Evolutionary conservation across 2,329 filamentous ascomycete genomes (phyloP).

Genomic region (Fusarium sp.): DNA sequence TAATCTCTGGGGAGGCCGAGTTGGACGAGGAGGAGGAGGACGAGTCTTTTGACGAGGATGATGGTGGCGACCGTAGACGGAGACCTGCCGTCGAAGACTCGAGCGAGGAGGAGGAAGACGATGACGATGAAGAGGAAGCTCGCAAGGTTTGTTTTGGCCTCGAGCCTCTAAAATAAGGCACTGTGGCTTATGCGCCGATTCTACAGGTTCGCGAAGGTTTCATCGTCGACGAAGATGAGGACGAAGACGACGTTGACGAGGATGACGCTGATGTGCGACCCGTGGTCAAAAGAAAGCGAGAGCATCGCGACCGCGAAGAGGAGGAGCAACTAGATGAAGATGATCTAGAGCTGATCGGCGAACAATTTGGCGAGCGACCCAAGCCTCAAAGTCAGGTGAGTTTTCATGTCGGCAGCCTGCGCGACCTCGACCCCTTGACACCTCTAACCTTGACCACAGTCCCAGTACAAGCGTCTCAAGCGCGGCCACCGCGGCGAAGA

Average conservation of each 20-base stretch:
- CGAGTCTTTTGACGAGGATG: constrained; percentile 83
- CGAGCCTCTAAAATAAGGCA: constrained; percentile 1
- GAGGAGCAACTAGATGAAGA: constrained; percentile 95
- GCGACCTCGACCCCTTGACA: not conserved
- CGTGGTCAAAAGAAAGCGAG: constrained; percentile 77
- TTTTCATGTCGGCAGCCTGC: not conserved
- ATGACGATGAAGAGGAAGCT: constrained; percentile 89
- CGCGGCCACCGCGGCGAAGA: constrained; percentile 84
- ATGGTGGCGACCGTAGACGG: constrained; percentile 67
- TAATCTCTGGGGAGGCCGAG: constrained; percentile 88
- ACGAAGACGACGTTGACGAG: constrained; percentile 77
- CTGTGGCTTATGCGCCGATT: constrained; percentile 24
- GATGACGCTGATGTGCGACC: constrained; percentile 65
- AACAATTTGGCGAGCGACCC: constrained; percentile 74
- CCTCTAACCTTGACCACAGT: constrained; percentile 58
- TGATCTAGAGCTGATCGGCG: constrained; percentile 93
- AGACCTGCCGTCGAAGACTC: constrained; percentile 75
- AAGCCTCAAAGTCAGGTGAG: constrained; percentile 77
- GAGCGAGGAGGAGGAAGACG: constrained; percentile 91
- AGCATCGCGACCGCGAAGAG: constrained; percentile 79
- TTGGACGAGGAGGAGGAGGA: constrained; percentile 89
- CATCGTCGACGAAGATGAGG: constrained; percentile 92
- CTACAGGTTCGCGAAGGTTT: constrained; percentile 89
- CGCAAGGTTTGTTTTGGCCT: constrained; percentile 68
- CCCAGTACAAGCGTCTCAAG: constrained; percentile 96